These are phyloP conservation scores for Phytophthora hybrid DNA, from an alignment of 352 stramenopile genomes.

Conservation along the genomic window DNA sequence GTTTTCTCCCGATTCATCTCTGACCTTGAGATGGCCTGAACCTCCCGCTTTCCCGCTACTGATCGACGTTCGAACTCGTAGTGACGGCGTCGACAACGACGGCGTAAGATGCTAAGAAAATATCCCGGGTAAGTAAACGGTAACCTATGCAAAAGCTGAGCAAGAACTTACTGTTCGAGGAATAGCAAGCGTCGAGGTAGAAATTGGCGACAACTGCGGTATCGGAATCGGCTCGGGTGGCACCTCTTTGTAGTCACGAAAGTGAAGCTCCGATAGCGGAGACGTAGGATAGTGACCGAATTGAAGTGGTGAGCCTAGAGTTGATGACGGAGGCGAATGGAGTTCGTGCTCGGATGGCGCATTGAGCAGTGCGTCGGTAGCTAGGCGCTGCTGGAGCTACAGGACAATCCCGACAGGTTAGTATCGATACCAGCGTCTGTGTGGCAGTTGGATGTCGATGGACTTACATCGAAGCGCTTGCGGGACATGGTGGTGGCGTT, in stretches of 20 bases:
- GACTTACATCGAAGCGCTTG: conserved; percentile 72
- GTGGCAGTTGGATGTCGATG: not conserved
- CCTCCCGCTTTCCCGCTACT: conserved; percentile 14
- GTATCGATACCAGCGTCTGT: not conserved
- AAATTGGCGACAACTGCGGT: conserved; percentile 48
- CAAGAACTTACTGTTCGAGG: conserved; percentile 46
- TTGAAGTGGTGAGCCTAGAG: conserved; percentile 23
- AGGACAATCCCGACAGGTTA: not conserved
- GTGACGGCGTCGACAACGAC: conserved; percentile 49
- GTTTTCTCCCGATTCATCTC: not conserved
- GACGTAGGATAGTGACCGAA: conserved; percentile 21
- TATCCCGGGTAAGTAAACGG: not conserved
- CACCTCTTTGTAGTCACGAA: conserved; percentile 50
- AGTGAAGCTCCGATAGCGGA: conserved; percentile 27
- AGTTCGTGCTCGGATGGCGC: conserved; percentile 28
- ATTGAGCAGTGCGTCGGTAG: conserved; percentile 56
- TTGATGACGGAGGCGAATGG: conserved; percentile 17
- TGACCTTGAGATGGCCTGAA: not conserved
- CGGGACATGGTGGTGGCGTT: conserved; percentile 62
- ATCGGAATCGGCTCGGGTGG: conserved; percentile 47
- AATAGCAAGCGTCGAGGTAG: conserved; percentile 43
- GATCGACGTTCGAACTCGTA: conserved; percentile 47
- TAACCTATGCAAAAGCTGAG: not conserved
- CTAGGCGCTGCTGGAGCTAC: conserved; percentile 69
- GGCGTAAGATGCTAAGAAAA: conserved; percentile 40